Percentiles rank a stretch among this genome's conserved stretches.
Conservation (phyloP, 2,329 filamentous ascomycete species). For the Akanthomyces uredinophilus region DNA sequence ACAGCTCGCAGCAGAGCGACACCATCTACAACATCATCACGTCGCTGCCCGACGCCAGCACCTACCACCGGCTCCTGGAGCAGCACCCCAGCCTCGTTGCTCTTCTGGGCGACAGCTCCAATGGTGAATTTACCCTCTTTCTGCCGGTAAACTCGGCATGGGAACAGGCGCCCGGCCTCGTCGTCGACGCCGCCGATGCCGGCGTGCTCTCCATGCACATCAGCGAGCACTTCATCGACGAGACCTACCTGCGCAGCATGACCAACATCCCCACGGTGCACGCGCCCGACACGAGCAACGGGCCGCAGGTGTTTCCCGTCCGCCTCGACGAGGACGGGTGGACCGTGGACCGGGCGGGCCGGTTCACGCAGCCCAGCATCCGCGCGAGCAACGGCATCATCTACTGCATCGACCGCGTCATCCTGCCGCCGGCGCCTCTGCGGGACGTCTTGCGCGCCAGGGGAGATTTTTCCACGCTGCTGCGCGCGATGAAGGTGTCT, state of each 20-base stretch:
- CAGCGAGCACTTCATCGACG: not conserved
- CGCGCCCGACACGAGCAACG: not conserved
- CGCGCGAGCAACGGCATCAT: conserved; percentile 9
- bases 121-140: conserved; percentile 5
- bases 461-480: not conserved
- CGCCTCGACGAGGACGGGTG: not conserved
- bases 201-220: conserved; percentile 6
- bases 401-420: not conserved
- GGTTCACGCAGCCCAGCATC: not conserved
- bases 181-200: not conserved
- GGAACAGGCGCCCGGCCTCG: not conserved
- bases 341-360: not conserved
- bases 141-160: not conserved
- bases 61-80: not conserved
- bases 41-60: not conserved
- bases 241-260: not conserved
- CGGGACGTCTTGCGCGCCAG: not conserved
- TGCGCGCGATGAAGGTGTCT: not conserved
- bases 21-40: conserved; percentile 5
- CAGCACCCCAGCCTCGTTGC: not conserved
- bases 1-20: not conserved
- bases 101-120: not conserved
- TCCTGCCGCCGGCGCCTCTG: not conserved
- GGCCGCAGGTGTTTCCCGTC: not conserved
- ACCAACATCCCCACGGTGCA: not conserved